phyloP scores from a whole-genome alignment of 2,329 filamentous ascomycete genomes.

The Rosellinia necatrix region DNA sequence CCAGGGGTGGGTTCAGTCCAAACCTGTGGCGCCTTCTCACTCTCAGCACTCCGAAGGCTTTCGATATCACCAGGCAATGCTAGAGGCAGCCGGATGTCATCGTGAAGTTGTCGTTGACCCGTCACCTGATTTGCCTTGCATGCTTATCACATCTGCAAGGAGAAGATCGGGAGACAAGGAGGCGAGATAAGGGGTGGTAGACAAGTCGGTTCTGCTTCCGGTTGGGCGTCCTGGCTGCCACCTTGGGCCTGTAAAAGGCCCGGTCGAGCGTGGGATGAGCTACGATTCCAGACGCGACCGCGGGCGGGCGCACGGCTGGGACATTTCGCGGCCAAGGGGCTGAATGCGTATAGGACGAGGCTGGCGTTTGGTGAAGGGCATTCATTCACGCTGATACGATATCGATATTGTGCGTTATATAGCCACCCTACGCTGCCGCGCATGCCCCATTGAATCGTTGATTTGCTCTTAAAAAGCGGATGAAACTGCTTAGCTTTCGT shows the following conservation, averaged over 20 bases:
- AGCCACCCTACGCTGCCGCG: too few species aligned
- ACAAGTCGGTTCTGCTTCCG: conserved; percentile 26
- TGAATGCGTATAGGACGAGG: conserved; percentile 2
- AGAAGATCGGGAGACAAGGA: conserved; percentile 27
- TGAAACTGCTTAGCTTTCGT: too few species aligned
- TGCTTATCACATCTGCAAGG: conserved; percentile 24
- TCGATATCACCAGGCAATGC: too few species aligned
- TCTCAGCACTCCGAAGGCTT: too few species aligned
- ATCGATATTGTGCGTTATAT: too few species aligned
- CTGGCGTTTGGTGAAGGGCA: background rate
- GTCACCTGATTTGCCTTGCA: conserved; percentile 25
- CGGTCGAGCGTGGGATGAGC: conserved; percentile 18
- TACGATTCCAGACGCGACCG: background rate
- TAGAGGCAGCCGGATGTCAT: background rate
- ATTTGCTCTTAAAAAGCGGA: too few species aligned
- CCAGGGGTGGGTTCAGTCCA: background rate
- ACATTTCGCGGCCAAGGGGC: background rate
- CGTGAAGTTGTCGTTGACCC: conserved; percentile 19
- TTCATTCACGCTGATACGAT: background rate
- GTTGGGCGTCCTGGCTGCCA: conserved; percentile 18
- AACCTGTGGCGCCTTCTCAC: background rate
- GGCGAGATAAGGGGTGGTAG: conserved; percentile 24
- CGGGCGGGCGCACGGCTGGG: conserved; percentile 6
- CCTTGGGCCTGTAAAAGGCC: conserved; percentile 17
- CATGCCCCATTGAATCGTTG: too few species aligned